Percentiles rank a stretch among this genome's conserved stretches.
phyloP scores from a whole-genome alignment of 1,284 basidiomycete genomes.

The Rhodotorula glutinis region DNA sequence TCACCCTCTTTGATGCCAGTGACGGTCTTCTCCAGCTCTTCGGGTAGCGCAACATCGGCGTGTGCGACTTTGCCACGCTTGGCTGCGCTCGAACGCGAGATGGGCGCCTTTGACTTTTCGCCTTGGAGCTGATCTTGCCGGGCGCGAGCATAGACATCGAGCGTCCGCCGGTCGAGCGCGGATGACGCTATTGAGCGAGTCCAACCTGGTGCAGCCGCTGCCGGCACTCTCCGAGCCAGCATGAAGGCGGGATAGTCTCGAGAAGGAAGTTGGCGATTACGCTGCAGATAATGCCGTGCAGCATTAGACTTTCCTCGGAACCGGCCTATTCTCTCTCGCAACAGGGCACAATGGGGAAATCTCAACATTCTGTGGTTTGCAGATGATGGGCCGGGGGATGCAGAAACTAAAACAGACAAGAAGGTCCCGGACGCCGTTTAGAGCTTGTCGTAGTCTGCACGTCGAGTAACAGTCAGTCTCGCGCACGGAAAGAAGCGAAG shows the following conservation, averaged over 20 bases:
- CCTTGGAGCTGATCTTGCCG: constrained; percentile 20
- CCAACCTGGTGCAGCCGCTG: neutral
- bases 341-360: neutral
- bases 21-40: constrained; percentile 27
- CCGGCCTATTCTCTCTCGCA: too few species aligned
- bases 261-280: too few species aligned
- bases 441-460: constrained; percentile 69
- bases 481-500: too few species aligned
- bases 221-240: neutral
- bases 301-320: too few species aligned
- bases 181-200: neutral
- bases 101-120: constrained; percentile 2
- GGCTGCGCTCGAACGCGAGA: constrained; percentile 19
- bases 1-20: constrained; percentile 26
- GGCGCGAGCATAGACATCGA: constrained; percentile 33
- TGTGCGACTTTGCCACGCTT: constrained; percentile 14
- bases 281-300: too few species aligned
- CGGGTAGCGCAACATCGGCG: constrained; percentile 29
- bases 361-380: constrained; percentile 7
- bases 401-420: neutral
- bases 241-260: neutral
- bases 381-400: constrained; percentile 1
- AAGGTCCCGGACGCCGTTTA: constrained; percentile 40
- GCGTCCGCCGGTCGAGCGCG: constrained; percentile 24
- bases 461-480: neutral